Evolutionary conservation across 306 rosid genomes (phyloP).

Genomic region (Trifolium subterraneum): DNA sequence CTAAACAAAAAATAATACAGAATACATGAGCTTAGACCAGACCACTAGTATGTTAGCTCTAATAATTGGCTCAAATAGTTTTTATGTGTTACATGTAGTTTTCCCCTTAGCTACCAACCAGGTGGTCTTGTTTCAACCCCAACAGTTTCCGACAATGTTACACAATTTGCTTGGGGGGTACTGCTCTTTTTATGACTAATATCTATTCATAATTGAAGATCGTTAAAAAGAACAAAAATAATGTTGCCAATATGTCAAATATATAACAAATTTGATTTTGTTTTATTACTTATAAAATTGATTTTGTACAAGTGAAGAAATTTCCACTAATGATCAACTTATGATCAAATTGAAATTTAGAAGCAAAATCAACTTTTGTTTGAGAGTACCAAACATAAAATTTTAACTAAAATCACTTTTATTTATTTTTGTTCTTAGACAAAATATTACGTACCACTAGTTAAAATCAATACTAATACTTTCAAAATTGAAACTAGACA

Average conservation of each 20-base stretch:
- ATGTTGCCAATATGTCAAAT: neutral
- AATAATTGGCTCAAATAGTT: neutral
- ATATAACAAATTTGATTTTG: neutral
- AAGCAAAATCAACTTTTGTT: neutral
- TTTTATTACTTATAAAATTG: neutral
- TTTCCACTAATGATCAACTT: neutral
- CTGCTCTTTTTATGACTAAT: neutral
- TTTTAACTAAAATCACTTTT: neutral
- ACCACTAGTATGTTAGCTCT: neutral
- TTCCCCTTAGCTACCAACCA: neutral
- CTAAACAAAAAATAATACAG: no score
- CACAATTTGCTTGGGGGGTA: neutral
- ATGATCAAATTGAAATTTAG: neutral
- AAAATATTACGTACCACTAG: no score
- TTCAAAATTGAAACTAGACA: neutral
- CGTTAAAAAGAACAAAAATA: neutral
- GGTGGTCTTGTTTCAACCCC: neutral
- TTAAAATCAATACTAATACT: no score
- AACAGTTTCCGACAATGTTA: neutral
- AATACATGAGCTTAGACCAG: neutral
- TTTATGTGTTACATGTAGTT: slow-evolving; percentile 2
- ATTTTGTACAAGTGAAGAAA: neutral
- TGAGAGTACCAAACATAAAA: neutral
- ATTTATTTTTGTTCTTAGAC: no score
- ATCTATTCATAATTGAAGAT: neutral